Conservation (phyloP, 345 rosid genomes). For the Gynandropsis gynandra region DNA sequence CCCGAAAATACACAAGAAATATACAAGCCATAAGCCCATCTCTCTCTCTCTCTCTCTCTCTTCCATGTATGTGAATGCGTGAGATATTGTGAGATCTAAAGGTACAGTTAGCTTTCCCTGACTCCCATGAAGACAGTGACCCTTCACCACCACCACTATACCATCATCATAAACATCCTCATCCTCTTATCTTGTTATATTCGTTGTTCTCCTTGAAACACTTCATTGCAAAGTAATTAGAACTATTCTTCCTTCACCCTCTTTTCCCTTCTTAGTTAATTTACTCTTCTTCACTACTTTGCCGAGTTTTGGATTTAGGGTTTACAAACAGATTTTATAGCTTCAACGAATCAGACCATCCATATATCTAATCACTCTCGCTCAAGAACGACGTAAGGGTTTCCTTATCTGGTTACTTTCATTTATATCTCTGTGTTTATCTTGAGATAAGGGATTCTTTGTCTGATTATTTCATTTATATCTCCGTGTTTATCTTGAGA, state of each 20-base stretch:
- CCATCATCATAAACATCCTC: slow-evolving; percentile 16
- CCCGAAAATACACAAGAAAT: slow-evolving; percentile 5
- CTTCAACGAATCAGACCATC: slow-evolving; percentile 4
- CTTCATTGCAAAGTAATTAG: slow-evolving; percentile 16
- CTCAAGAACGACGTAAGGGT: slow-evolving; percentile 16
- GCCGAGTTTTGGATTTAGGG: slow-evolving; percentile 19
- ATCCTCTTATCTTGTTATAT: slow-evolving; percentile 14
- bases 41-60: slow-evolving; percentile 11
- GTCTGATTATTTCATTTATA: slow-evolving; percentile 4
- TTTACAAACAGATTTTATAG: slow-evolving; percentile 14
- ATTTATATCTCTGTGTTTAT: slow-evolving; percentile 6
- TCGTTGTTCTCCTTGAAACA: slow-evolving; percentile 22
- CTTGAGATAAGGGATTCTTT: slow-evolving; percentile 22
- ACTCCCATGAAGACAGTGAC: slow-evolving; percentile 61
- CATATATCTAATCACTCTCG: no score
- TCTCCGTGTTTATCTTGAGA: no score
- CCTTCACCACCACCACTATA: slow-evolving; percentile 32
- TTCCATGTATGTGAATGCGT: slow-evolving; percentile 11
- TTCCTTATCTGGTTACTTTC: slow-evolving; percentile 7
- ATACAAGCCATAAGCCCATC: slow-evolving; percentile 16
- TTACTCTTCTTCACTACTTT: slow-evolving; percentile 14
- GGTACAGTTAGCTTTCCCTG: slow-evolving; percentile 57
- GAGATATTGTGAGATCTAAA: slow-evolving; percentile 46
- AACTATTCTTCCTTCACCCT: slow-evolving; percentile 11
- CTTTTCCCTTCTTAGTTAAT: slow-evolving; percentile 18